Percentiles rank a stretch among this genome's conserved stretches.
Evolutionary conservation across 345 rosid genomes (phyloP).

Genomic region (Rhodomyrtus tomentosa): DNA sequence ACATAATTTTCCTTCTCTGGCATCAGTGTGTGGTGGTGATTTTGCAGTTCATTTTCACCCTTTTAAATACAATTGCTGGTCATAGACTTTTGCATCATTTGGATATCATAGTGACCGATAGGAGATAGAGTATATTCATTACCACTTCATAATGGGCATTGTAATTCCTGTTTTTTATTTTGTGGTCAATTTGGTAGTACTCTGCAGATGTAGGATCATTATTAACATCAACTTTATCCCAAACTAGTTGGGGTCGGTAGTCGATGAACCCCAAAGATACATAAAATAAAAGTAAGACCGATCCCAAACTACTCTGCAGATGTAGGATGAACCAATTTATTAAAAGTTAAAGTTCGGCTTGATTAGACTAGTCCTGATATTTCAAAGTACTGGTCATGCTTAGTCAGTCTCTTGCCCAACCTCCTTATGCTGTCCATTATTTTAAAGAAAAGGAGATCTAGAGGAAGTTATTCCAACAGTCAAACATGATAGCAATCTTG

Average conservation of each 20-base stretch:
- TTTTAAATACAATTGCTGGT: neutral
- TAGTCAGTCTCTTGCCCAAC: neutral
- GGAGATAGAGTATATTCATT: neutral
- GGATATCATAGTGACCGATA: neutral
- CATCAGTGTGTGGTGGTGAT: neutral
- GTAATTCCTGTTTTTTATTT: neutral
- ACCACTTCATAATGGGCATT: neutral
- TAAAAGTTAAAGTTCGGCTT: neutral
- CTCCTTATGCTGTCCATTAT: neutral
- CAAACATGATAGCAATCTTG: neutral
- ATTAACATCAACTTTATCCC: too few relatives aligned
- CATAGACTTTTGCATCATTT: neutral
- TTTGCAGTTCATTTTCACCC: neutral
- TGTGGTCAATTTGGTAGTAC: neutral
- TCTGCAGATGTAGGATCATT: neutral
- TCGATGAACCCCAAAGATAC: too few relatives aligned
- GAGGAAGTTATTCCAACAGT: neutral
- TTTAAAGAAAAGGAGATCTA: neutral
- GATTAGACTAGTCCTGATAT: neutral
- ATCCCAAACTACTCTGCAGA: neutral
- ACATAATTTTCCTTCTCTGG: neutral
- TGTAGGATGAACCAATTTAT: neutral
- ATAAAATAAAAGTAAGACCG: too few relatives aligned
- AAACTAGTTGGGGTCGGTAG: too few relatives aligned
- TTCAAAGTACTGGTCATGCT: neutral